Evolutionary conservation across 257 asterid genomes (phyloP).

Genomic region (Rauvolfia tetraphylla): DNA sequence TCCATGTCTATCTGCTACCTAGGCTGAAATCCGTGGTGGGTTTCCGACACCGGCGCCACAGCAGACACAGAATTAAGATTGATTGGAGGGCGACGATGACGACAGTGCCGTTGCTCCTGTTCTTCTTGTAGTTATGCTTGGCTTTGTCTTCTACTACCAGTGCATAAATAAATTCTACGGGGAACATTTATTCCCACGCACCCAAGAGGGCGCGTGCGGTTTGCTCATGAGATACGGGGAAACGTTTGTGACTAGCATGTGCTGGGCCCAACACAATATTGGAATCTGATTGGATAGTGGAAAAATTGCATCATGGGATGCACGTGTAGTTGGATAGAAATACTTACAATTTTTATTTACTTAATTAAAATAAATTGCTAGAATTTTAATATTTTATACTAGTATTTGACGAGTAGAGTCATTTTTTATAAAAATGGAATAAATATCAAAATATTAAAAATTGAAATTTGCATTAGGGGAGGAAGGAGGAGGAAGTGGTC

Average conservation of each 20-base stretch:
- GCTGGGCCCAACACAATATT: slow-evolving; percentile 24
- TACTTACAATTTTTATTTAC: too few relatives aligned
- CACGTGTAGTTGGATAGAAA: slow-evolving; percentile 18
- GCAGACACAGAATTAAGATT: slow-evolving; percentile 4
- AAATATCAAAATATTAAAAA: too few relatives aligned
- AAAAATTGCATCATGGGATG: slow-evolving; percentile 4
- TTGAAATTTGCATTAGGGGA: too few relatives aligned
- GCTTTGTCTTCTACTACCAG: slow-evolving; percentile 23
- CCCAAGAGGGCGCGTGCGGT: background rate
- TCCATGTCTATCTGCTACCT: slow-evolving; percentile 2
- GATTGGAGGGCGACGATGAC: slow-evolving; percentile 31
- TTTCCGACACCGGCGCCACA: slow-evolving; percentile 43
- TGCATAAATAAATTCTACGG: slow-evolving; percentile 1
- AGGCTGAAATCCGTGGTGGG: slow-evolving; percentile 13
- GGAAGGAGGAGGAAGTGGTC: background rate
- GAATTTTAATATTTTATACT: too few relatives aligned
- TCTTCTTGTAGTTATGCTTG: slow-evolving; percentile 20
- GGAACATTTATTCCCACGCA: slow-evolving; percentile 15
- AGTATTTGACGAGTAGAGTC: too few relatives aligned
- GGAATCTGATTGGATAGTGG: slow-evolving; percentile 20
- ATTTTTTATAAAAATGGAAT: too few relatives aligned
- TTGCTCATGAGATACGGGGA: too few relatives aligned
- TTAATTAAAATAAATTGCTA: too few relatives aligned
- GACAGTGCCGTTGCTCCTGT: background rate
- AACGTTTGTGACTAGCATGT: slow-evolving; percentile 1